Base-by-base conservation (phyloP, 108 stramenopile genomes). In the Cyclotella sp. region DNA sequence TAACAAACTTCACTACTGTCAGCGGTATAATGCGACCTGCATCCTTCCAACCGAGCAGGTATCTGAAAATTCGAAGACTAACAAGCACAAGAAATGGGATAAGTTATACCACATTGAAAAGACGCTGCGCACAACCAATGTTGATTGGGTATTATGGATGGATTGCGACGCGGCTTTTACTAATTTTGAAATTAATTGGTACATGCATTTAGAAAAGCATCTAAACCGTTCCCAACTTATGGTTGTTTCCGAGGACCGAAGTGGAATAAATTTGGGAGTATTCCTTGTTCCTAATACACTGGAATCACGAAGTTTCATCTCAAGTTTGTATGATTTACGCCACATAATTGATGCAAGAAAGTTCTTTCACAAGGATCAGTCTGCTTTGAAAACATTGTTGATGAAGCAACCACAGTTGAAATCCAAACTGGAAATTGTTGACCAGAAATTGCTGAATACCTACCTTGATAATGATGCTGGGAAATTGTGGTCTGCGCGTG, bases 111-210 rank as follows among this genome's bases (percentile, higher is more conserved):
- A 59, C 30, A 66, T 76, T 14, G 68, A 59, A n/a, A 9, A 47
- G 12, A 76, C 75, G 18, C 15, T 76, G 27, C 14, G 66, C 0
- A 45, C 45, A 0, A 9, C 4, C 13, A 29, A 59, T 19, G 75
- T 59, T 15, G 75, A 76, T 19, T 76, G 75, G 75, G 5, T 76
- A 30, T 19, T 76, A n/a, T 76, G 75, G 75, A 59, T 76, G 46
- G 75, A 76, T 28, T 76, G 75, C 44, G 75, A 76, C 59, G 57
- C 75, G 10, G 75, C 75, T 13, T 76, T 76, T 65, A 76, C 75
- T 19, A 76, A 76, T 44, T 67, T 68, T 66, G 75, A 76, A 2
- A 68, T 76, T 13, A 29, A 76, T 67, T 76, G 75, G 75, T 29
- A 63, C 11, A 46, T 11, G 13, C 75, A 76, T 44, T 34, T 76